Percentiles rank a stretch among this genome's conserved stretches.
Conservation (phyloP, 192 early-diverging fungal species). For the Coemansia sp. region DNA sequence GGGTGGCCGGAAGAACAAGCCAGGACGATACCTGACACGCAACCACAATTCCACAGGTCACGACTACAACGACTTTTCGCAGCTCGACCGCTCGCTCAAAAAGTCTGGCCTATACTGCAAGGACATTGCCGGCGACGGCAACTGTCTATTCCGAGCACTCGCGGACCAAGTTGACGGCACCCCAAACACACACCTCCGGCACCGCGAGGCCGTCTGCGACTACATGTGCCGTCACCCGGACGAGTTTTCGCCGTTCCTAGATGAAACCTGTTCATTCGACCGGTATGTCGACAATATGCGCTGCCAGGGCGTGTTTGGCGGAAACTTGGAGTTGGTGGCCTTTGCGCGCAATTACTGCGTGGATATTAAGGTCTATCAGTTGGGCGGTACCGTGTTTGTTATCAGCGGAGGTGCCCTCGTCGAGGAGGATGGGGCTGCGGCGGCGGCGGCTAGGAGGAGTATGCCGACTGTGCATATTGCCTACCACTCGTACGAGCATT, state of each 20-base stretch:
- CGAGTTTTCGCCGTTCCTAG: conserved; percentile 67
- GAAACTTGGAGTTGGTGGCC: conserved; percentile 74
- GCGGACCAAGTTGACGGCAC: conserved; percentile 71
- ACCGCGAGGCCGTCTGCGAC: conserved; percentile 64
- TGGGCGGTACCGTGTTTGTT: conserved; percentile 68
- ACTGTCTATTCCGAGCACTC: conserved; percentile 70
- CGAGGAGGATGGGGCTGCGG: too few species aligned
- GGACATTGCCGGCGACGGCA: conserved; percentile 74
- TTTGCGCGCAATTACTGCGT: conserved; percentile 66
- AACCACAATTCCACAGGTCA: not conserved
- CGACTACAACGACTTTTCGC: conserved; percentile 38
- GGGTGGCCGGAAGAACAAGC: not conserved
- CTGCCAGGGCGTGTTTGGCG: conserved; percentile 64
- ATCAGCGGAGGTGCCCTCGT: conserved; percentile 67
- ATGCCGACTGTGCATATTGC: conserved; percentile 66
- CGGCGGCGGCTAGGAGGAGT: conserved; percentile 41
- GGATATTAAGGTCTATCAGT: conserved; percentile 73
- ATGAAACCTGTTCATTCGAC: conserved; percentile 63
- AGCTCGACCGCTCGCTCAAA: conserved; percentile 60
- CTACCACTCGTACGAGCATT: conserved; percentile 80
- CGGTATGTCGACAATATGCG: conserved; percentile 65
- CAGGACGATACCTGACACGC: not conserved
- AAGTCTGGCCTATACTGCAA: conserved; percentile 61
- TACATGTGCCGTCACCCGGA: conserved; percentile 63
- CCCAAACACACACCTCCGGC: conserved; percentile 57